Base-by-base conservation (phyloP, 106 monocot genomes). In the Dioscorea zingiberensis region DNA sequence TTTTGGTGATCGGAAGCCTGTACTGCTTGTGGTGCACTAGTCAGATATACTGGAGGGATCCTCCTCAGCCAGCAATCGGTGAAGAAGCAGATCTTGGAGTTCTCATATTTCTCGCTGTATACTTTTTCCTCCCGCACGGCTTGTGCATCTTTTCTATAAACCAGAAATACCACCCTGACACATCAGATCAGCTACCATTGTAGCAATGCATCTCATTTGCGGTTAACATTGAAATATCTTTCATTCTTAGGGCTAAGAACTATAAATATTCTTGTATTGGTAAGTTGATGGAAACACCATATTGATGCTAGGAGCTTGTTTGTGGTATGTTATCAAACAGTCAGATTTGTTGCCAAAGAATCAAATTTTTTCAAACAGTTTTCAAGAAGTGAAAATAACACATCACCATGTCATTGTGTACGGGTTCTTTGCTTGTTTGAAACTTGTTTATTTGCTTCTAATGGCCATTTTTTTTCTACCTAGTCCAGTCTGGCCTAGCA, bases 71-170 rank as follows among this genome's bases (percentile, higher is more conserved):
- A 9, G 83, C 93, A 28, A 55, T 89, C 13, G 93, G 93, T 29
- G 93, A 94, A 84, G 93, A 94, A 62, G 93, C 93, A 30, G 93
- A 94, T 77, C 93, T 94, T 48, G 93, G 93, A 32, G 93, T 94
- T 44, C 71, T 89, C 25, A 49, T 86, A 3, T 94, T 94, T 67
- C 79, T 94, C 22, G 65, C 47, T 30, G 26, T 89, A 53, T 94
- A 86, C 56, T 89, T 94, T 27, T 94, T 94, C 49, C 84, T 94
- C 46, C 93, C 93, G 17, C 86, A 89, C 44, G 54, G 58, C 22
- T 63, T 89, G 19, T 94, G 86, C 49, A 65, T 89, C 38, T 65
- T 94, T 2, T 89, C 93, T 11, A 71, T 94, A 78, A 81, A 86
- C 73, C 76, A 73, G 16, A 83, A 64, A 54, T 74, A 76, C 14